Evolutionary conservation across 768 basidiomycete genomes (phyloP).

Genomic region (Suillus tomentosus): DNA sequence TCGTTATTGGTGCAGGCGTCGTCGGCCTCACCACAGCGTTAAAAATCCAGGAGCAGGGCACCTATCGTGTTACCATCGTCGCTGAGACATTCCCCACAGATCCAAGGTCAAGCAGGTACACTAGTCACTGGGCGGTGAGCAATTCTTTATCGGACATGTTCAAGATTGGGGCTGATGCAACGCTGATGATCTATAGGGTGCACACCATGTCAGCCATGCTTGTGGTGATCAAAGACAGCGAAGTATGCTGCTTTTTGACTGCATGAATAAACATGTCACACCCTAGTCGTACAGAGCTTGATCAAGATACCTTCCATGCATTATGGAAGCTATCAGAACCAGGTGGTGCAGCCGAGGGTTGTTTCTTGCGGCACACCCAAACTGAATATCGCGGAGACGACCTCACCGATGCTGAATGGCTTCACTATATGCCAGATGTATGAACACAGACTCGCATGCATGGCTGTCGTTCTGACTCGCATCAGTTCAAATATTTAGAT

Average conservation of each 20-base stretch:
- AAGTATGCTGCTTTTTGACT: slow-evolving; percentile 39
- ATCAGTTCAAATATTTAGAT: slow-evolving; percentile 40
- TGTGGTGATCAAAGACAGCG: slow-evolving; percentile 54
- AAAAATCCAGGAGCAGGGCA: slow-evolving; percentile 62
- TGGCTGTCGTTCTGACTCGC: slow-evolving; percentile 10
- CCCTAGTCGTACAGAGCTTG: slow-evolving; percentile 48
- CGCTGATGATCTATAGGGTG: slow-evolving; percentile 52
- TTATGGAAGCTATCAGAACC: slow-evolving; percentile 76
- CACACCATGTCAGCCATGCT: slow-evolving; percentile 71
- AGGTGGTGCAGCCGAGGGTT: slow-evolving; percentile 53
- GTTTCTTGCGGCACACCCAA: slow-evolving; percentile 65
- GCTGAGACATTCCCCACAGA: slow-evolving; percentile 76
- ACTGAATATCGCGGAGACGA: slow-evolving; percentile 57
- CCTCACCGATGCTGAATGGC: slow-evolving; percentile 31
- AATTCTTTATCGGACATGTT: neutral
- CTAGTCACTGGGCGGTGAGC: slow-evolving; percentile 82
- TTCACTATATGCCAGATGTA: slow-evolving; percentile 60
- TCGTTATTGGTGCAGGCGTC: slow-evolving; percentile 59
- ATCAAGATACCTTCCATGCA: slow-evolving; percentile 70
- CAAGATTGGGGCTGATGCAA: neutral
- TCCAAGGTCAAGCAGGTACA: slow-evolving; percentile 71
- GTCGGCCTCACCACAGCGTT: slow-evolving; percentile 78
- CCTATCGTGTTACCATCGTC: slow-evolving; percentile 66
- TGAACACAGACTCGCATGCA: slow-evolving; percentile 22
- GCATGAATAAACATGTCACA: neutral